Conservation (phyloP, 2,329 filamentous ascomycete genomes). For the Trichocomaceae sp. region DNA sequence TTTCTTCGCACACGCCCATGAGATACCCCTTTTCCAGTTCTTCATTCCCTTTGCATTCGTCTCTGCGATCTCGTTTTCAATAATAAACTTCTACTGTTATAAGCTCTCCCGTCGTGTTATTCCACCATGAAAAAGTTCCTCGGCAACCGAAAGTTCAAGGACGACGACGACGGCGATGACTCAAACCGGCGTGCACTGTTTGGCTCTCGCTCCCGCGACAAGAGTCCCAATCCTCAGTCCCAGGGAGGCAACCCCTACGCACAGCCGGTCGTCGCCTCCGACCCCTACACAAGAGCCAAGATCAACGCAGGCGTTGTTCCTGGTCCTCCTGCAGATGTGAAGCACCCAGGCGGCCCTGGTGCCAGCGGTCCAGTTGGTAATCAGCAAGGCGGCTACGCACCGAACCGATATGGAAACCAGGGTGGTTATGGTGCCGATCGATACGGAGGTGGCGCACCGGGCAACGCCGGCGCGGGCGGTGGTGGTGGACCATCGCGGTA, state of each 20-base stretch:
- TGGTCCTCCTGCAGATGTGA: slow-evolving; percentile 19
- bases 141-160: slow-evolving; percentile 48
- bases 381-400: slow-evolving; percentile 26
- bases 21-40: slow-evolving; percentile 6
- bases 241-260: slow-evolving; percentile 38
- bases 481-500: slow-evolving; percentile 39
- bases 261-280: slow-evolving; percentile 16
- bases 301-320: slow-evolving; percentile 36
- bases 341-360: slow-evolving; percentile 18
- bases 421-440: slow-evolving; percentile 36
- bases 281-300: slow-evolving; percentile 51
- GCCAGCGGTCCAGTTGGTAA: slow-evolving; percentile 13
- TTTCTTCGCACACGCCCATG: neutral
- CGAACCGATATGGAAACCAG: slow-evolving; percentile 24
- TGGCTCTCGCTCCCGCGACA: slow-evolving; percentile 50
- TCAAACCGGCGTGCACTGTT: slow-evolving; percentile 53
- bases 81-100: too few relatives aligned
- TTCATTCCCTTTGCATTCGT: neutral
- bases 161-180: slow-evolving; percentile 43
- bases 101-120: neutral
- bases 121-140: slow-evolving; percentile 23
- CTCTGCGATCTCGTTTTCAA: neutral
- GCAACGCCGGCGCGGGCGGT: too few relatives aligned
- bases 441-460: slow-evolving; percentile 40
- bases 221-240: slow-evolving; percentile 44